Conservation (phyloP, 2,329 filamentous ascomycete genomes). For the Tolypocladium tropicale region DNA sequence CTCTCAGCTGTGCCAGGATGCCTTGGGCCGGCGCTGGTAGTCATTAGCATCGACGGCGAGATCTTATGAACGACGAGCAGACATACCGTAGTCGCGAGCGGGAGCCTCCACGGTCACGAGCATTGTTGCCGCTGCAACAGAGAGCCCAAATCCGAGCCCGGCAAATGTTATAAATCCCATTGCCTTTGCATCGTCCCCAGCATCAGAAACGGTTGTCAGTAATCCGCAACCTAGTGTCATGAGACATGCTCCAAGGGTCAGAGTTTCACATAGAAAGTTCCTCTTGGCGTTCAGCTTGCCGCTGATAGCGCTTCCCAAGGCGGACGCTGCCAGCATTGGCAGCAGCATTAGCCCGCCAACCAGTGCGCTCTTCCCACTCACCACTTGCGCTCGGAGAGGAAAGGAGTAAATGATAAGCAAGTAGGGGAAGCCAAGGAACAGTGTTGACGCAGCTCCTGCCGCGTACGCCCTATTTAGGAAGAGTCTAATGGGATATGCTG, state of each 20-base stretch:
- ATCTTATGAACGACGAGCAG: background rate
- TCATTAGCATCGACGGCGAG: background rate
- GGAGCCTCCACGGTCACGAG: constrained; percentile 30
- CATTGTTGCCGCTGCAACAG: constrained; percentile 36
- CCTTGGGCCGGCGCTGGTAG: constrained; percentile 38
- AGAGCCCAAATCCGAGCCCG: constrained; percentile 42
- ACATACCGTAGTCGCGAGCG: constrained; percentile 33
- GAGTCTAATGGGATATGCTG: constrained; percentile 37
- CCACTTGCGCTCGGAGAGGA: constrained; percentile 38
- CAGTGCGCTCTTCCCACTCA: constrained; percentile 34
- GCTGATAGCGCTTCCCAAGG: constrained; percentile 31
- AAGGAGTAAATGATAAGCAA: constrained; percentile 38
- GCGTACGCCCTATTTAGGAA: constrained; percentile 36
- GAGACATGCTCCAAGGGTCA: constrained; percentile 29
- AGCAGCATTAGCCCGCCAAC: constrained; percentile 40
- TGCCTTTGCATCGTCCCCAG: constrained; percentile 30
- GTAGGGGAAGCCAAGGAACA: constrained; percentile 40
- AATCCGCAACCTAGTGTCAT: constrained; percentile 37
- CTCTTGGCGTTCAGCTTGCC: constrained; percentile 31
- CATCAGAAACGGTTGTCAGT: constrained; percentile 24
- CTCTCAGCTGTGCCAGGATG: constrained; percentile 38
- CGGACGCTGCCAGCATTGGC: constrained; percentile 39
- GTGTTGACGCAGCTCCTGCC: constrained; percentile 30
- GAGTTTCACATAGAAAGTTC: constrained; percentile 32
- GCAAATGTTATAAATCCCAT: constrained; percentile 39